A percentile compares a stretch with the other conserved stretches of the same genome.
Conservation (phyloP, 139 green algal species). For the Diplosphaera chodatii region DNA sequence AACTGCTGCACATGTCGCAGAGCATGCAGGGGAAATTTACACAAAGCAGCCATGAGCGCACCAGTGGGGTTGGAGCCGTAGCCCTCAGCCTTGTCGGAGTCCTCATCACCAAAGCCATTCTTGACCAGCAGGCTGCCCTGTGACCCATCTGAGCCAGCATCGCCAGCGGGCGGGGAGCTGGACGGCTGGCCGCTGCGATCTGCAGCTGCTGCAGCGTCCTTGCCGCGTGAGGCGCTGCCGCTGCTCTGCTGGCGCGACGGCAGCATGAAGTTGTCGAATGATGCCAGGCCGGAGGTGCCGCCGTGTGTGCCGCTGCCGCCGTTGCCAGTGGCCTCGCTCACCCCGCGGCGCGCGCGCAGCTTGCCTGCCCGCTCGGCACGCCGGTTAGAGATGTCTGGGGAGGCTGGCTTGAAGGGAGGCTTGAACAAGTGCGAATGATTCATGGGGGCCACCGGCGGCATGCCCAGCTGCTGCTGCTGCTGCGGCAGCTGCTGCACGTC, state of each 20-base stretch:
- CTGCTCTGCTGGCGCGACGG: not conserved
- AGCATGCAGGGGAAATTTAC: slow-evolving; percentile 2
- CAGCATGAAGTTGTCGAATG: not conserved
- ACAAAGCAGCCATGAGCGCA: no score
- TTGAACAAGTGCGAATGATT: not conserved
- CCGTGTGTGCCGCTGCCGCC: no score
- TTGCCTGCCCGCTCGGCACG: not conserved
- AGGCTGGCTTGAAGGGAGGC: not conserved
- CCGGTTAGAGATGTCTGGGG: not conserved
- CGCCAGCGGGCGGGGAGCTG: no score
- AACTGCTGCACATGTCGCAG: no score
- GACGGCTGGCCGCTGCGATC: not conserved
- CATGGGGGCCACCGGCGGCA: not conserved
- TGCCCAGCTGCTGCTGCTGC: not conserved
- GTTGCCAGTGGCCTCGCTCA: not conserved
- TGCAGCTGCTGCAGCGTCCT: not conserved
- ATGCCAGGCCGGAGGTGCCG: not conserved
- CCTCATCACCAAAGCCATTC: not conserved
- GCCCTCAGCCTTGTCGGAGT: not conserved
- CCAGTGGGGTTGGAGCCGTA: not conserved
- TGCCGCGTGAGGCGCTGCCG: no score
- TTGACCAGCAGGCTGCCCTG: not conserved
- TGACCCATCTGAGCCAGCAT: not conserved
- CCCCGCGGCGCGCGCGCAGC: not conserved
- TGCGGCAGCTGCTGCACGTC: no score